phyloP scores from a whole-genome alignment of 2,329 filamentous ascomycete species.

The Stachybotrys chlorohalonatus region DNA sequence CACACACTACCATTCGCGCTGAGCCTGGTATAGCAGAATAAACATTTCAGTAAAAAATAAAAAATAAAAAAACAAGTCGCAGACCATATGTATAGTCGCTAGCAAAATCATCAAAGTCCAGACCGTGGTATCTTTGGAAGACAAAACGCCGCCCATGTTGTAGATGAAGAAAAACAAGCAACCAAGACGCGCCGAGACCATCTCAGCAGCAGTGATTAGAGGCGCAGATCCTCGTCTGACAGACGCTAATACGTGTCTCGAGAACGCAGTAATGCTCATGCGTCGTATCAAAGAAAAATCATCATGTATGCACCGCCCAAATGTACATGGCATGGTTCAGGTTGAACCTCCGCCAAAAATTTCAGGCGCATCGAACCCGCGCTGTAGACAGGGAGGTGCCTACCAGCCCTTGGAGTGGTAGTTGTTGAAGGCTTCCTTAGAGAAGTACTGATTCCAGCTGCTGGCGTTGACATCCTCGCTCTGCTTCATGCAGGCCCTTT shows the following conservation, averaged over 20 bases:
- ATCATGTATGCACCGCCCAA: conserved; percentile 13
- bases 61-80: conserved; percentile 5
- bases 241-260: not conserved
- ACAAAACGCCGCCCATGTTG: not conserved
- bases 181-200: not conserved
- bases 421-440: conserved; percentile 56
- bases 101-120: conserved; percentile 8
- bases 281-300: conserved; percentile 15
- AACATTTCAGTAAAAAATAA: conserved; percentile 8
- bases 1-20: conserved; percentile 15
- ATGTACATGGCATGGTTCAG: conserved; percentile 14
- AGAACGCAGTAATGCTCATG: conserved; percentile 9
- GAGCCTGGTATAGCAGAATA: conserved; percentile 9
- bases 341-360: conserved; percentile 4
- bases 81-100: not conserved
- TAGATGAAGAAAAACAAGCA: not conserved
- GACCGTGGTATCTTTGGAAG: conserved; percentile 16
- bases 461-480: conserved; percentile 56
- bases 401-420: conserved; percentile 36
- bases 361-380: not conserved
- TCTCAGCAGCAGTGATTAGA: not conserved
- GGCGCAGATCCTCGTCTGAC: not conserved
- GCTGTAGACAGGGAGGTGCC: conserved; percentile 2
- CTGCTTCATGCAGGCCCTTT: conserved; percentile 51
- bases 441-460: conserved; percentile 82